Conservation (phyloP, 352 stramenopile species). For the Pythium rhizo-oryzae region DNA sequence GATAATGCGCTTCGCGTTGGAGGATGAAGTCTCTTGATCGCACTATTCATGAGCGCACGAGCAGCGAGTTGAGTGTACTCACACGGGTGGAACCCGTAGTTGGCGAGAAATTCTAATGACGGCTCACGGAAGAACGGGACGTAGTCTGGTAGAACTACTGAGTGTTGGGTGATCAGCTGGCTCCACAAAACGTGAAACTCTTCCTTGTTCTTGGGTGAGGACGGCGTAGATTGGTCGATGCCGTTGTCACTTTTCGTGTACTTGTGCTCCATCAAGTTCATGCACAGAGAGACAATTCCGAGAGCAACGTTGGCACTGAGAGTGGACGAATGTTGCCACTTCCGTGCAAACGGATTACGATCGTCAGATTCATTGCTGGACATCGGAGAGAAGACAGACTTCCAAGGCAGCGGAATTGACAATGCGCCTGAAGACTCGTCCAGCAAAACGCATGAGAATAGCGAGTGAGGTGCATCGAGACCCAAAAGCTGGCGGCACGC, state of each 20-base stretch:
- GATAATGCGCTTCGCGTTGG: constrained; percentile 48
- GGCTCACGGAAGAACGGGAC: constrained; percentile 69
- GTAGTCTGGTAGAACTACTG: constrained; percentile 76
- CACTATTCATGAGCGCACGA: constrained; percentile 65
- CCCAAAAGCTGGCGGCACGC: constrained; percentile 59
- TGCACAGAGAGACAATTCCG: constrained; percentile 73
- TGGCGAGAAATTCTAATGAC: constrained; percentile 70
- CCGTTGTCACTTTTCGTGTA: constrained; percentile 39
- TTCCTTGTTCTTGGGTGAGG: constrained; percentile 72
- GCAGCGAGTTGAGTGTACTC: constrained; percentile 80
- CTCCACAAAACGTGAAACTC: constrained; percentile 88
- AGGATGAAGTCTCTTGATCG: constrained; percentile 71
- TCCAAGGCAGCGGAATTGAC: constrained; percentile 75
- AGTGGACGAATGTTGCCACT: constrained; percentile 79
- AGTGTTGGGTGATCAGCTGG: constrained; percentile 86
- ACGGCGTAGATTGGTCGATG: constrained; percentile 7
- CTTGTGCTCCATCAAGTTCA: constrained; percentile 85
- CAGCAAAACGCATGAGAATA: constrained; percentile 74
- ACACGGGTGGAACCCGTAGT: constrained; percentile 74
- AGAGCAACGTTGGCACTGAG: constrained; percentile 69
- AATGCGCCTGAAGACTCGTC: constrained; percentile 56
- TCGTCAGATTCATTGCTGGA: constrained; percentile 2
- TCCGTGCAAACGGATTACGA: constrained; percentile 46
- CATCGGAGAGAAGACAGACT: constrained; percentile 27
- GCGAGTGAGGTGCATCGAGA: constrained; percentile 44